Conservation (phyloP, 169 alveolate genomes). For the Eimeria praecox region DNA sequence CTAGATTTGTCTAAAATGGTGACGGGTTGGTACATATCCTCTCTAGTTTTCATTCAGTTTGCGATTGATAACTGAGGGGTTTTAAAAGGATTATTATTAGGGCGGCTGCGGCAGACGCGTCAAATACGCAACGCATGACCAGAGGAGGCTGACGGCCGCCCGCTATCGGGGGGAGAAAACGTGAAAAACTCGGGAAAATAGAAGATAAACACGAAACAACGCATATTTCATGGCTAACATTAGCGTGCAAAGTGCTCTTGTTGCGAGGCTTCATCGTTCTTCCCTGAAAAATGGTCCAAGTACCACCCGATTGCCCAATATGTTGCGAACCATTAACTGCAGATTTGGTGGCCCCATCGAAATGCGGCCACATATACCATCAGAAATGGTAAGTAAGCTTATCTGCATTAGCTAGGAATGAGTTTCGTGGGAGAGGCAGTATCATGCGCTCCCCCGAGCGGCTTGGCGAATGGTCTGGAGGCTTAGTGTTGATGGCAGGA, state of each 20-base stretch:
- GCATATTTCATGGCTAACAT: background rate
- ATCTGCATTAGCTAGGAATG: background rate
- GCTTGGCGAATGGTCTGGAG: background rate
- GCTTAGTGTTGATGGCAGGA: background rate
- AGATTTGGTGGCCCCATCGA: constrained; percentile 16
- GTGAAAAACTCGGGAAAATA: background rate
- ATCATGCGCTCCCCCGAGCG: background rate
- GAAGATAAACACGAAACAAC: background rate
- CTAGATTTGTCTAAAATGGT: background rate
- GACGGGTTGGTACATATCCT: background rate
- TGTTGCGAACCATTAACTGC: constrained; percentile 50
- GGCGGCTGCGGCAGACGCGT: too few species aligned
- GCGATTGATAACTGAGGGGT: background rate
- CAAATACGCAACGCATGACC: background rate
- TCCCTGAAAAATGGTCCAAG: background rate
- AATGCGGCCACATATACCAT: constrained; percentile 45
- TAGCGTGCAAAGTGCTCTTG: background rate
- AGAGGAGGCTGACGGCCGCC: background rate
- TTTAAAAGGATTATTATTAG: background rate
- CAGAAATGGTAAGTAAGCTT: background rate
- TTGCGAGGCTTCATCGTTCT: background rate
- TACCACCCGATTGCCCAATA: constrained; percentile 58
- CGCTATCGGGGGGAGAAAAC: background rate
- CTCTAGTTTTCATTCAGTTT: too few species aligned
- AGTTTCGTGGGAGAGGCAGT: background rate